Evolutionary conservation across 768 basidiomycete species (phyloP), one percentile per base, ranked within the genome.

Genomic region (Suillus occidentalis): DNA sequence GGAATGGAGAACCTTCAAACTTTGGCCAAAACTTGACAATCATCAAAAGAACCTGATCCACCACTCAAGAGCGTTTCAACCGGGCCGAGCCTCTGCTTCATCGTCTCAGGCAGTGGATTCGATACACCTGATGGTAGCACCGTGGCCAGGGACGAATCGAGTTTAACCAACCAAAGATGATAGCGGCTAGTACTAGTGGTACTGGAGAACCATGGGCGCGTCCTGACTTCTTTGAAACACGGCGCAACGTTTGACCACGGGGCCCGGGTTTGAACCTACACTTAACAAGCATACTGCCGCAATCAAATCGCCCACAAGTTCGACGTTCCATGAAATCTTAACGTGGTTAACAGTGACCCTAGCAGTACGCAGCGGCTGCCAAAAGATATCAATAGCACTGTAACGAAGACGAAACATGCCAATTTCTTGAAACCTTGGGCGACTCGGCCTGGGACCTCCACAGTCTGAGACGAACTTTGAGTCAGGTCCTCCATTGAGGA

Each of bases 301-400:
- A 43, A 43, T 43, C 42, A 20, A 20, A 20, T 43, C 8, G 18
- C 31, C 31, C 31, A 31, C 31, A 31, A 4, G 31, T 31, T 43
- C 6, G 43, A 45, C 20, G 8, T 4, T 45, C 4, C n/a, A 10
- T 45, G 45, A 20, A 43, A 43, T n/a, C 9, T 20, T 9, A 20
- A 45, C n/a, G 20, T n/a, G 45, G 45, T n/a, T n/a, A 45, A 45
- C 9, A 20, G 10, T 45, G 43, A 3, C 18, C 42, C 20, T 20
- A 8, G 18, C 20, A 43, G n/a, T 8, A 20, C n/a, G n/a, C 5
- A 43, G 18, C 2, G 43, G 10, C 80, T 80, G 63, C 10, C 22
- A 59, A 52, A 60, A 31, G 31, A 31, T 31, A 31, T 31, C 31
- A 31, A 31, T 31, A 31, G 31, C 31, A 31, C 31, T 31, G 31